Evolutionary conservation across 768 basidiomycete species (phyloP).

Genomic region (Epithele typhae): DNA sequence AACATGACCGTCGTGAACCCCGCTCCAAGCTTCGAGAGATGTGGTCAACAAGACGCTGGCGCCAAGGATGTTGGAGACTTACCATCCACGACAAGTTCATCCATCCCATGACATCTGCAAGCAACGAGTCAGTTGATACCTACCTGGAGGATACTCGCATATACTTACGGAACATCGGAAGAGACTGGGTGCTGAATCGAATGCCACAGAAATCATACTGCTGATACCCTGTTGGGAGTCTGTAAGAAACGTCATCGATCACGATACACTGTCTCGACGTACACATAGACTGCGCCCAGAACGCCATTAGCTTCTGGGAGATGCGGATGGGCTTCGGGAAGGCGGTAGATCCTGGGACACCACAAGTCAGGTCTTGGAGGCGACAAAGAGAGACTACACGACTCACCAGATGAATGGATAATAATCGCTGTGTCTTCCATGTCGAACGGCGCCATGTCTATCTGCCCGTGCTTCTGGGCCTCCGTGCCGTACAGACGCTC

Average conservation of each 20-base stretch:
- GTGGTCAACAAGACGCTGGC: neutral
- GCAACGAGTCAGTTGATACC: neutral
- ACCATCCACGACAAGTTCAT: too few species aligned
- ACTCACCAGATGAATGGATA: neutral
- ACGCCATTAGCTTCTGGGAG: slow-evolving; percentile 12
- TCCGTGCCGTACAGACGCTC: slow-evolving; percentile 15
- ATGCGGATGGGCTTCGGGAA: slow-evolving; percentile 26
- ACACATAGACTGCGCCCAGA: slow-evolving; percentile 17
- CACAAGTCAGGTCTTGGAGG: neutral
- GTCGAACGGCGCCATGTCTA: too few species aligned
- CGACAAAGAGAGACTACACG: neutral
- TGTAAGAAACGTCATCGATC: too few species aligned
- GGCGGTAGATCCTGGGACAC: slow-evolving; percentile 22
- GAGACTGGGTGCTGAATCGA: slow-evolving; percentile 13
- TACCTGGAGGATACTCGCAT: too few species aligned
- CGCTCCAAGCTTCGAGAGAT: slow-evolving; percentile 3
- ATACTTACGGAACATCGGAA: slow-evolving; percentile 24
- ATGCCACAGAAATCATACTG: slow-evolving; percentile 15
- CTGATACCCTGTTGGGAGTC: slow-evolving; percentile 10
- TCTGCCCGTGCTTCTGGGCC: too few species aligned
- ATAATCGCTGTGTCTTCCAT: too few species aligned
- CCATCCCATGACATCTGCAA: slow-evolving; percentile 10
- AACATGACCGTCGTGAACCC: slow-evolving; percentile 19
- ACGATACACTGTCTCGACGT: too few species aligned
- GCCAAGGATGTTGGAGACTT: too few species aligned